Percentiles rank a stretch among this genome's conserved stretches.
These are phyloP conservation scores for Ambrosia artemisiifolia DNA, from an alignment of 129 eudicot genomes.

Conservation along the genomic window DNA sequence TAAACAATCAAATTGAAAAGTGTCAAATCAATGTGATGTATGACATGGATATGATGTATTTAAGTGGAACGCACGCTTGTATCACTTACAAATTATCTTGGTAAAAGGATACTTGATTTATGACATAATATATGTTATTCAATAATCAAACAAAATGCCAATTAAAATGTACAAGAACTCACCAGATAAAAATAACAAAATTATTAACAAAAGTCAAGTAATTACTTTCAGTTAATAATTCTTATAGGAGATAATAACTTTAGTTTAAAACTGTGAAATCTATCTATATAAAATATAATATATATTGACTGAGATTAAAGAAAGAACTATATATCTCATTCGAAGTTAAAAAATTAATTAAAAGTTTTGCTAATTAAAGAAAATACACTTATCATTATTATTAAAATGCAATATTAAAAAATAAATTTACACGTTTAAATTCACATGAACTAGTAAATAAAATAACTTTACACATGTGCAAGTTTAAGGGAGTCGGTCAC, in stretches of 20 bases:
- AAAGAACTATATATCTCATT: no score
- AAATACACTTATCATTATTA: no score
- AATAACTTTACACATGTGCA: no score
- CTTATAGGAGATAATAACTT: not conserved
- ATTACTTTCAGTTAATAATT: not conserved
- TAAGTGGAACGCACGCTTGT: conserved; percentile 37
- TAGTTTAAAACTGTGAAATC: not conserved
- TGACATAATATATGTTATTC: not conserved
- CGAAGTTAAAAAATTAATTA: no score
- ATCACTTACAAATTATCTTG: conserved; percentile 13
- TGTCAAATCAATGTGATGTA: conserved; percentile 24
- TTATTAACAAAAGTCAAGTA: not conserved
- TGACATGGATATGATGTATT: conserved; percentile 24
- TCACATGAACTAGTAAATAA: no score
- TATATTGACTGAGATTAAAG: not conserved
- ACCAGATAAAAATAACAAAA: not conserved
- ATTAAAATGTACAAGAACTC: not conserved
- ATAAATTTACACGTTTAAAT: no score
- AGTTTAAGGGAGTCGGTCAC: no score
- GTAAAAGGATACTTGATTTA: not conserved
- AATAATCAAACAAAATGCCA: not conserved
- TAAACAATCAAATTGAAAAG: conserved; percentile 14
- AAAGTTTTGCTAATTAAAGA: not conserved
- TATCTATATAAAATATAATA: not conserved
- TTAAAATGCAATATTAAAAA: no score